Evolutionary conservation across 257 asterid species (phyloP), one percentile per base, ranked within the genome.

Genomic region (Galeopsis tetrahit): DNA sequence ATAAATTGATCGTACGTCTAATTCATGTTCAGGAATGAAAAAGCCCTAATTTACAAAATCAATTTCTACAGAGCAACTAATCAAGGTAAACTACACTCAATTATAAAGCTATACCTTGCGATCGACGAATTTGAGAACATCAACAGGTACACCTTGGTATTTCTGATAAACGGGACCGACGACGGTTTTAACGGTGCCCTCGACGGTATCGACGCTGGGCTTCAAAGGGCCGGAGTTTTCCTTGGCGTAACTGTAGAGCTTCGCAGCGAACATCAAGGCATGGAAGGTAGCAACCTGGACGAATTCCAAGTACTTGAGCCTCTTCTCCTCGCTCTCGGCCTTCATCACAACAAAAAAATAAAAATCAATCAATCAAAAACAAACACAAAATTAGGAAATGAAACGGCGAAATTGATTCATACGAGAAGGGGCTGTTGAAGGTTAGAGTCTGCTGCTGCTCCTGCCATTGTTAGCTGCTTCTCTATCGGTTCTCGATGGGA

Each of bases 211-310:
- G 44, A 93, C 94, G 5, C 98, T 82, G 69, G 93, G 88, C 81
- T 91, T 91, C 79, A 93, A 79, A 3, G 97, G 97, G 15, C 98
- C 98, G 0, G 97, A 87, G 35, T 86, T 90, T 69, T 88, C 92
- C 87, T 89, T 90, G 15, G 97, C 96, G 75, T 79, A 88, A 64
- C 39, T 71, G 82, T 93, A 90, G 36, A 89, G 77, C 68, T 81
- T 90, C 10, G 89, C 88, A 15, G 90, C 84, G 79, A 57, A 83
- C 72, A 90, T 33, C 64, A 85, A 62, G 34, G 89, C 85, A 34
- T 86, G 96, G 2, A 93, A 44, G 1, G 84, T 73, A 28, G 88
- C 88, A 2, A 81, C 82, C 76, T 91, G 97, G 34, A 93, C 92
- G 70, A 93, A 93, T 59, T 87, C 89, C 46, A 93, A 71, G 80